Conservation (phyloP, 2,329 filamentous ascomycete genomes). For the Gaeumannomyces tritici region DNA sequence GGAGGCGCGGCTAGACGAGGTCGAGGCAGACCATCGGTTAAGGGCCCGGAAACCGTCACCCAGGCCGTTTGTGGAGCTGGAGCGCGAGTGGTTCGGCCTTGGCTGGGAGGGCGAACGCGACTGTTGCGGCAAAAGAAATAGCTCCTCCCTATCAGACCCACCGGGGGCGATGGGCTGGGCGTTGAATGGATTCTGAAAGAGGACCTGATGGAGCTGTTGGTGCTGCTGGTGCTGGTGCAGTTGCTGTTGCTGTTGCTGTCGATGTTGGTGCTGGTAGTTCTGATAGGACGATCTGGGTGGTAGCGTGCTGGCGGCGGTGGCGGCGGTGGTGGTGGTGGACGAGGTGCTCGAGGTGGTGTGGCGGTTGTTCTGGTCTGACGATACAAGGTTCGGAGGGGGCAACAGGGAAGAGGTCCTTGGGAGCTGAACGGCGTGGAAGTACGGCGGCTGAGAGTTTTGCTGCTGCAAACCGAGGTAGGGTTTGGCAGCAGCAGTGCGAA, state of each 20-base stretch:
- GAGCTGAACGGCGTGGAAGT: not conserved
- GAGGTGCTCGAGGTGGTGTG: not conserved
- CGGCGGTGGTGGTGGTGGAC: too few relatives aligned
- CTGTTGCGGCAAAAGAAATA: constrained; percentile 4
- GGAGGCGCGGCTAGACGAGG: constrained; percentile 36
- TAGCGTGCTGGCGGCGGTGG: too few relatives aligned
- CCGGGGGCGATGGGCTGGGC: constrained; percentile 12
- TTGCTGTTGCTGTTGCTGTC: not conserved
- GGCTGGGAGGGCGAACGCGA: constrained; percentile 7
- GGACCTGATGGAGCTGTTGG: not conserved
- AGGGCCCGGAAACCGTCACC: constrained; percentile 36
- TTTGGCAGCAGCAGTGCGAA: constrained; percentile 1
- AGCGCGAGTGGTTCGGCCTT: constrained; percentile 21
- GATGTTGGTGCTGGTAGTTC: constrained; percentile 2
- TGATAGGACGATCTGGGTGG: not conserved
- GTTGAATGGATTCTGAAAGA: constrained; percentile 15
- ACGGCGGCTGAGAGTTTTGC: not conserved
- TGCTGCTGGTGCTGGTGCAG: not conserved
- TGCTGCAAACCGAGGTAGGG: not conserved
- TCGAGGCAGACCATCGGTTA: constrained; percentile 45
- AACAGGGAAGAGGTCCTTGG: constrained; percentile 5
- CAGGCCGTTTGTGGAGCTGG: constrained; percentile 23
- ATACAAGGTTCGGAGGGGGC: constrained; percentile 1
- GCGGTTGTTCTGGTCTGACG: constrained; percentile 2
- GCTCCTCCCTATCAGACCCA: constrained; percentile 11